These are phyloP conservation scores for Porcisia hertigi DNA, from an alignment of 208 protist genomes.

Conservation along the genomic window DNA sequence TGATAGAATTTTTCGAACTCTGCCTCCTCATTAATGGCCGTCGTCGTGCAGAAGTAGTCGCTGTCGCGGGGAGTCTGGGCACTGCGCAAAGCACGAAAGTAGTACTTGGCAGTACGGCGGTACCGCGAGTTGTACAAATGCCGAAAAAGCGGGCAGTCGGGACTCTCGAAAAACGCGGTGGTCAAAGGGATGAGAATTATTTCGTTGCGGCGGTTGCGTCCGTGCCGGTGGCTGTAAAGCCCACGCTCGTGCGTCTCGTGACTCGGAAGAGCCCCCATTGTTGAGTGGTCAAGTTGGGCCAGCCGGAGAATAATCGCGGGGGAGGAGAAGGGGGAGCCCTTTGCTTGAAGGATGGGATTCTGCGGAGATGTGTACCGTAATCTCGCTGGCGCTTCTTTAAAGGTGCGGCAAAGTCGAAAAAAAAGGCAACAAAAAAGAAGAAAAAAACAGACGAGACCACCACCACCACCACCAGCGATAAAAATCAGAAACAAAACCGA, in stretches of 20 bases:
- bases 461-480: neutral
- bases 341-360: too few species aligned
- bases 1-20: slow-evolving; percentile 35
- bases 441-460: neutral
- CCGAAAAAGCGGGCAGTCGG: slow-evolving; percentile 64
- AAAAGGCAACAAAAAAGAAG: neutral
- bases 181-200: slow-evolving; percentile 78
- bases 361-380: too few species aligned
- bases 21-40: slow-evolving; percentile 34
- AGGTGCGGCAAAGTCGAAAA: too few species aligned
- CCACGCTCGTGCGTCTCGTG: slow-evolving; percentile 77
- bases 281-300: neutral
- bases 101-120: slow-evolving; percentile 81
- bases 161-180: slow-evolving; percentile 57
- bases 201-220: slow-evolving; percentile 68
- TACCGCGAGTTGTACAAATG: slow-evolving; percentile 55
- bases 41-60: slow-evolving; percentile 73
- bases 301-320: neutral
- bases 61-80: slow-evolving; percentile 38
- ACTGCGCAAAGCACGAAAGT: slow-evolving; percentile 61
- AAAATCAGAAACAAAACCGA: too few species aligned
- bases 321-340: neutral
- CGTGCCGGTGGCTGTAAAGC: slow-evolving; percentile 77
- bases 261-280: slow-evolving; percentile 76
- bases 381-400: too few species aligned